Evolutionary conservation across 371 early-diverging fungal species (phyloP).

Genomic region (Syncephalis plumigaleata): DNA sequence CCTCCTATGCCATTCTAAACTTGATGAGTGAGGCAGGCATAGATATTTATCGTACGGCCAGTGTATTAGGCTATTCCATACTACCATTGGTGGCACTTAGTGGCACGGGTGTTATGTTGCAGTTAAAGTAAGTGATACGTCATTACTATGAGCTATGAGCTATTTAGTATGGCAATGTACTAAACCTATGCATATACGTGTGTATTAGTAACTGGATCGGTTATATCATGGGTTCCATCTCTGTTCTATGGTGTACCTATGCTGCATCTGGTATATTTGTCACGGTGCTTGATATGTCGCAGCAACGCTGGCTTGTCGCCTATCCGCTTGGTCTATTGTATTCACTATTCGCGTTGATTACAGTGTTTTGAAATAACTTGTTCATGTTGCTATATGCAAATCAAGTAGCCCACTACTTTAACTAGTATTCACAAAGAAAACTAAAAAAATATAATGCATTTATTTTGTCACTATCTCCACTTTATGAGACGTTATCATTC

Average conservation of each 20-base stretch:
- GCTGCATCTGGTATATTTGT: constrained; percentile 92
- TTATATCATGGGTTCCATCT: constrained; percentile 34
- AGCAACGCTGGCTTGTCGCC: constrained; percentile 87
- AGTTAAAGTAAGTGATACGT: constrained; percentile 18
- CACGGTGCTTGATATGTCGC: constrained; percentile 75
- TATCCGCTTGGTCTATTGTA: constrained; percentile 93
- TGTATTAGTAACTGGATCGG: constrained; percentile 26
- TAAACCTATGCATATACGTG: background rate
- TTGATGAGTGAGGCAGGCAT: constrained; percentile 85
- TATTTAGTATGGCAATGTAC: constrained; percentile 6
- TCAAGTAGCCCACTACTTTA: no score
- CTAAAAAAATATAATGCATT: no score
- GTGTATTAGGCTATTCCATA: constrained; percentile 91
- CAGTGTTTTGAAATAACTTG: constrained; percentile 55
- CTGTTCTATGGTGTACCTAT: constrained; percentile 87
- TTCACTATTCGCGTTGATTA: constrained; percentile 85
- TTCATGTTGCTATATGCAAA: no score
- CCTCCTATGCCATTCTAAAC: constrained; percentile 76
- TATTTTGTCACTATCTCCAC: no score
- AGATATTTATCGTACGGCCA: constrained; percentile 74
- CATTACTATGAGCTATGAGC: no score
- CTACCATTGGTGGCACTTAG: constrained; percentile 85
- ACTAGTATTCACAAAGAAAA: no score
- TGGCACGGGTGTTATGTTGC: constrained; percentile 30
- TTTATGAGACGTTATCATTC: no score